phyloP scores from a whole-genome alignment of 2,329 filamentous ascomycete genomes.

The Aplosporella prunicola region DNA sequence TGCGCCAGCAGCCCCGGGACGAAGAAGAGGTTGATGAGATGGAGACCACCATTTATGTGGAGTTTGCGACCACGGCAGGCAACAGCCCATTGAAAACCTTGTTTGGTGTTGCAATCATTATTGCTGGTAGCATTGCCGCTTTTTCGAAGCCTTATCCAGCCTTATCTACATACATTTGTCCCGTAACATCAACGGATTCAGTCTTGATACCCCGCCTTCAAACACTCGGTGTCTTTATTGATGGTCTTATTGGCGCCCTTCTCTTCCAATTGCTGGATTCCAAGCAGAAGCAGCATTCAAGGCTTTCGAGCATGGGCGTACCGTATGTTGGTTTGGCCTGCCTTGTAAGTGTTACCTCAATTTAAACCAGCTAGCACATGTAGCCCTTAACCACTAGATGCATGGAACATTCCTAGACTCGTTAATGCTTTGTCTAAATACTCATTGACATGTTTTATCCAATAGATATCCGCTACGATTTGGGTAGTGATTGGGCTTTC shows the following conservation, averaged over 20 bases:
- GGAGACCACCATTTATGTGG: conserved; percentile 1
- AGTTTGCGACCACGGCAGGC: not conserved
- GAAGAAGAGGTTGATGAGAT: conserved; percentile 5
- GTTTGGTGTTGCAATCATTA: not conserved
- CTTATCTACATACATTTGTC: conserved; percentile 5
- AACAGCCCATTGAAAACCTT: not conserved
- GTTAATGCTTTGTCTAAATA: not conserved
- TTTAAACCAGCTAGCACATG: no score
- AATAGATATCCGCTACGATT: not conserved
- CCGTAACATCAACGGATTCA: conserved; percentile 4
- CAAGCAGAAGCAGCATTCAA: not conserved
- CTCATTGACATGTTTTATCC: not conserved
- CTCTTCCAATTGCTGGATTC: conserved; percentile 11
- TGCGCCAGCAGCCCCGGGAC: not conserved
- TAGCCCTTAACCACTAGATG: no score
- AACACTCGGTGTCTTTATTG: conserved; percentile 21
- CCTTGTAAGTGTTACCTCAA: conserved; percentile 1
- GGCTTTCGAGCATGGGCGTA: not conserved
- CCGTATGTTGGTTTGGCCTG: not conserved
- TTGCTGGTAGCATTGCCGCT: conserved; percentile 1
- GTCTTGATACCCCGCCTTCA: conserved; percentile 22
- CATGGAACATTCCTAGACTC: no score
- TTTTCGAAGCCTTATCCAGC: not conserved
- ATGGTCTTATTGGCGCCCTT: conserved; percentile 21
- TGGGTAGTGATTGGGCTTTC: conserved; percentile 1